phyloP scores from a whole-genome alignment of 2,329 filamentous ascomycete species.

The Akanthomyces dipterigenus region DNA sequence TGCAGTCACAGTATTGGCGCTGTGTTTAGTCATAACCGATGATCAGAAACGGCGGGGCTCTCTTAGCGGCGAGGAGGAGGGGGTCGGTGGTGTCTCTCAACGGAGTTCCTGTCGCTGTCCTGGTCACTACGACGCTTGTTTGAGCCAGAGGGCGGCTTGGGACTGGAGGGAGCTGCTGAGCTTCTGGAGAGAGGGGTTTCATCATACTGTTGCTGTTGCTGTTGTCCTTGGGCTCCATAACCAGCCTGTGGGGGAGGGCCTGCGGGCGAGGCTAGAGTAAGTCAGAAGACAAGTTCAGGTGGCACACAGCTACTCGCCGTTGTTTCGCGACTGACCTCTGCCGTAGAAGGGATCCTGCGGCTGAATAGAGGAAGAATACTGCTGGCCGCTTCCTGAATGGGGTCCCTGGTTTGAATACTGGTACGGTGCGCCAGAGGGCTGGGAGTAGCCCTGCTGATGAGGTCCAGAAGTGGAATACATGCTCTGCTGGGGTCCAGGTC shows the following conservation, averaged over 20 bases:
- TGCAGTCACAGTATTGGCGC: slow-evolving; percentile 14
- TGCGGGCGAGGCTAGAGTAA: slow-evolving; percentile 47
- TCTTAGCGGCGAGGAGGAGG: slow-evolving; percentile 30
- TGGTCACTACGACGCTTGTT: slow-evolving; percentile 35
- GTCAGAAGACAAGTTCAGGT: slow-evolving; percentile 9
- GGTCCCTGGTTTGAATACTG: slow-evolving; percentile 29
- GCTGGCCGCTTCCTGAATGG: slow-evolving; percentile 22
- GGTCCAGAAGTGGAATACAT: slow-evolving; percentile 27
- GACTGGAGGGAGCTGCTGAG: slow-evolving; percentile 30
- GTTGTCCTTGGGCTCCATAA: slow-evolving; percentile 32
- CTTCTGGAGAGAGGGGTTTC: slow-evolving; percentile 34
- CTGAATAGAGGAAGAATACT: slow-evolving; percentile 34
- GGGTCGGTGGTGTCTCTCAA: slow-evolving; percentile 32
- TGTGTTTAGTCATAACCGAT: not conserved
- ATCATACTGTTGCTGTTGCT: slow-evolving; percentile 39
- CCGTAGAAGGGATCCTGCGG: slow-evolving; percentile 49
- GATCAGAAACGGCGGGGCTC: not conserved
- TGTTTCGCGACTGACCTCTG: slow-evolving; percentile 49
- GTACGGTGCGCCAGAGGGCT: slow-evolving; percentile 22
- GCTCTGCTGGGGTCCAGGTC: slow-evolving; percentile 25
- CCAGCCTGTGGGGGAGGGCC: slow-evolving; percentile 28
- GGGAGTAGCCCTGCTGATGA: slow-evolving; percentile 26
- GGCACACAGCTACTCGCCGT: slow-evolving; percentile 13
- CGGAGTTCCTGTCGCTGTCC: slow-evolving; percentile 34
- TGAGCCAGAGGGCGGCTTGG: slow-evolving; percentile 32